phyloP scores from a whole-genome alignment of 2,329 filamentous ascomycete species.

The Nemania abortiva region DNA sequence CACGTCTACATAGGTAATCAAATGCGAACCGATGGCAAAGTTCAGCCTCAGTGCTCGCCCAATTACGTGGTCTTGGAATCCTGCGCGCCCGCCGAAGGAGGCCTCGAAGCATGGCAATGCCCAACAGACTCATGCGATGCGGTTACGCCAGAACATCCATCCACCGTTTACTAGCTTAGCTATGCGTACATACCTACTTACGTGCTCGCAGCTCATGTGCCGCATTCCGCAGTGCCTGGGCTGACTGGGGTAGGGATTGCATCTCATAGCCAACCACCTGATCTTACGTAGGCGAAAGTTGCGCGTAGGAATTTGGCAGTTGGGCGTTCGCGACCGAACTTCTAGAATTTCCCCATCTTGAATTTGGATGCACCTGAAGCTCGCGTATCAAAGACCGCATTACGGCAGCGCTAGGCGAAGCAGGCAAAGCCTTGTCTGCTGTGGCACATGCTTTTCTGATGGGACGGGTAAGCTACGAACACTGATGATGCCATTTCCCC shows the following conservation, averaged over 20 bases:
- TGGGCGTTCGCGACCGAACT: conserved; percentile 62
- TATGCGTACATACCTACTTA: conserved; percentile 53
- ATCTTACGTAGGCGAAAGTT: conserved; percentile 54
- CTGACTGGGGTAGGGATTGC: conserved; percentile 70
- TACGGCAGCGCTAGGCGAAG: conserved; percentile 78
- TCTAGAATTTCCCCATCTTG: conserved; percentile 52
- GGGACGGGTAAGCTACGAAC: conserved; percentile 6
- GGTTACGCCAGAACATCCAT: conserved; percentile 78
- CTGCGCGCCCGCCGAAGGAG: conserved; percentile 71
- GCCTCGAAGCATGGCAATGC: conserved; percentile 76
- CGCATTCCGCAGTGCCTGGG: conserved; percentile 65
- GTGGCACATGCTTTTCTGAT: conserved; percentile 63
- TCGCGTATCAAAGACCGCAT: conserved; percentile 55
- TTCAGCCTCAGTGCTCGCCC: conserved; percentile 69
- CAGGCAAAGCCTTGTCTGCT: conserved; percentile 60
- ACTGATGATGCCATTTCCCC: conserved; percentile 4
- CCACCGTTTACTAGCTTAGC: conserved; percentile 70
- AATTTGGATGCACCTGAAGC: not conserved
- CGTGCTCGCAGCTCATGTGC: conserved; percentile 74
- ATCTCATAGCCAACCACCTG: conserved; percentile 57
- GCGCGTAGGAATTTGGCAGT: conserved; percentile 74
- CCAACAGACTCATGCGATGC: conserved; percentile 63
- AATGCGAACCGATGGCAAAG: conserved; percentile 72
- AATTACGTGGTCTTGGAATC: conserved; percentile 67
- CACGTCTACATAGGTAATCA: conserved; percentile 72